Evolutionary conservation across 805 yeast genomes (phyloP).

Genomic region (Kluyveromyces lactis): DNA sequence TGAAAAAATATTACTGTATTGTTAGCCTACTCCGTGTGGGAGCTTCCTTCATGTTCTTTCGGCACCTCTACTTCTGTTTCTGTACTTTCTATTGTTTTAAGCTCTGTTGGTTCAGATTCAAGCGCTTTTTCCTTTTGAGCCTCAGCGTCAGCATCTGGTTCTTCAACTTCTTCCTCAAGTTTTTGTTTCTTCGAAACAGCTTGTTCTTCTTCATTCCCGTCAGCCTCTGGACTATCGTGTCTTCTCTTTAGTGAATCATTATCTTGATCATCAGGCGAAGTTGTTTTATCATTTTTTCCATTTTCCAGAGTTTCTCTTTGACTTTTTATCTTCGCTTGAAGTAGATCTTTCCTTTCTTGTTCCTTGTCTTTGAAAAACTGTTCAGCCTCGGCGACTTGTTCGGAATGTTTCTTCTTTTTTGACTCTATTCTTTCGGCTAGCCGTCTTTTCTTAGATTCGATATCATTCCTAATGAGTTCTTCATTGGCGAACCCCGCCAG

Average conservation of each 20-base stretch:
- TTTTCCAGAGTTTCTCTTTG: constrained; percentile 1
- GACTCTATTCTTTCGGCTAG: constrained; percentile 9
- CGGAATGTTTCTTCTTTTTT: constrained; percentile 12
- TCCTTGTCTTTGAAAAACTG: not conserved
- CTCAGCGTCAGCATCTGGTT: too few relatives aligned
- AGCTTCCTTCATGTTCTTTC: too few relatives aligned
- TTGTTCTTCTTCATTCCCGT: not conserved
- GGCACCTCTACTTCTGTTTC: too few relatives aligned
- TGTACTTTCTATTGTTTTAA: too few relatives aligned
- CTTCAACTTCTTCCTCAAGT: not conserved
- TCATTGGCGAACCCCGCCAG: constrained; percentile 33
- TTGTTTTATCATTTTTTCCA: not conserved
- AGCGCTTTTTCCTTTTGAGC: too few relatives aligned
- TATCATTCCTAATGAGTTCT: constrained; percentile 12
- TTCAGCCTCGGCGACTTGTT: constrained; percentile 11
- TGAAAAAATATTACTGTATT: too few relatives aligned
- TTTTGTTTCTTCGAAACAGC: not conserved
- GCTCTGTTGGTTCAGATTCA: too few relatives aligned
- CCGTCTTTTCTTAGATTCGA: constrained; percentile 6
- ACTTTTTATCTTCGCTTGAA: not conserved
- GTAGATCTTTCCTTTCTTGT: not conserved
- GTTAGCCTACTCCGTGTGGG: too few relatives aligned
- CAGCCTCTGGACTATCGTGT: not conserved
- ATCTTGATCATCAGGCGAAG: too few relatives aligned
- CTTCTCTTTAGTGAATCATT: not conserved